These are phyloP conservation scores for Lolium multiflorum DNA, from an alignment of 176 grass and related monocot species.

Conservation along the genomic window DNA sequence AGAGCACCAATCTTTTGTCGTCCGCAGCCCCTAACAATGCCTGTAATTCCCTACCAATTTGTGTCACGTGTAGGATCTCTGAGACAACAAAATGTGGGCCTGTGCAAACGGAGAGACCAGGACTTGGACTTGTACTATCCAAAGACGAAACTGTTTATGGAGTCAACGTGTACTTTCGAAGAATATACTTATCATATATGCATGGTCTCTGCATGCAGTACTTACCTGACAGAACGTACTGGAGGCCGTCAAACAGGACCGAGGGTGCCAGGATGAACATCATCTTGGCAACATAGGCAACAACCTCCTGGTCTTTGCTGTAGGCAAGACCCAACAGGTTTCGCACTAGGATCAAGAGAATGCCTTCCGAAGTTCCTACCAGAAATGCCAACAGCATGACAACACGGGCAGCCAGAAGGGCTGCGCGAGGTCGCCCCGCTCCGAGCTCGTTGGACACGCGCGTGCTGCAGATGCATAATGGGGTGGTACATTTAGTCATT, in stretches of 20 bases:
- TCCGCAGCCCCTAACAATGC: conserved; percentile 50
- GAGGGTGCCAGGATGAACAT: conserved; percentile 64
- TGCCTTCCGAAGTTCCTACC: conserved; percentile 46
- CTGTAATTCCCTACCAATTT: background rate
- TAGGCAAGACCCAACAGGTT: conserved; percentile 71
- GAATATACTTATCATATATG: background rate
- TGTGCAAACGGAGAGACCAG: too few species aligned
- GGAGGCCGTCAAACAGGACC: conserved; percentile 56
- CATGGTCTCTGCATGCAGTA: background rate
- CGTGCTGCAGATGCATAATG: conserved; percentile 38
- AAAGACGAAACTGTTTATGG: background rate
- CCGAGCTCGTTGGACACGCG: conserved; percentile 76
- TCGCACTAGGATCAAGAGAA: conserved; percentile 44
- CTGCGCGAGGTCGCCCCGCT: conserved; percentile 46
- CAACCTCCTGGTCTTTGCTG: conserved; percentile 66
- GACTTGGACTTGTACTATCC: background rate
- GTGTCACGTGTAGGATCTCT: background rate
- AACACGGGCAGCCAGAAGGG: conserved; percentile 47
- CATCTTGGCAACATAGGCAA: conserved; percentile 53
- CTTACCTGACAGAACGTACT: conserved; percentile 75
- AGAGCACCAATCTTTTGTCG: conserved; percentile 57
- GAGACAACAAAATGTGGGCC: too few species aligned
- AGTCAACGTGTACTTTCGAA: background rate
- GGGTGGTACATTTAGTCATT: background rate
- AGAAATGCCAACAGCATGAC: conserved; percentile 50